These are phyloP conservation scores for Colletotrichum theobromicola DNA, from an alignment of 2,329 filamentous ascomycete genomes.

Conservation along the genomic window DNA sequence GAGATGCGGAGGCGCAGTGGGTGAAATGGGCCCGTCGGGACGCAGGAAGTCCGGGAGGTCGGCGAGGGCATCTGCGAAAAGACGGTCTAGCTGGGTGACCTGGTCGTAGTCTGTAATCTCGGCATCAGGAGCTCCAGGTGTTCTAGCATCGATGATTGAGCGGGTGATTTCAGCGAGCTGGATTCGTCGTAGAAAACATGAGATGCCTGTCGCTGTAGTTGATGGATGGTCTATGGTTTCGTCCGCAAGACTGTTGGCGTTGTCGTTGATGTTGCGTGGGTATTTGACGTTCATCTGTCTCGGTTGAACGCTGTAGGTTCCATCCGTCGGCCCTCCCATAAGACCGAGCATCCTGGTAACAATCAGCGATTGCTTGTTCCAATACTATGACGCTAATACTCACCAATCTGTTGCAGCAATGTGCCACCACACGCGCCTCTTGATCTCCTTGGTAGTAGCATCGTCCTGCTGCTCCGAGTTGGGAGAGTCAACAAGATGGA, in stretches of 20 bases:
- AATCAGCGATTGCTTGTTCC: not conserved
- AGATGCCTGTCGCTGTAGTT: conserved; percentile 37
- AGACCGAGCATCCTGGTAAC: conserved; percentile 38
- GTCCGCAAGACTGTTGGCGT: conserved; percentile 34
- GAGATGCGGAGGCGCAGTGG: conserved; percentile 14
- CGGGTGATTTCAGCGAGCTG: conserved; percentile 42
- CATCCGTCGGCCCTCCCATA: conserved; percentile 38
- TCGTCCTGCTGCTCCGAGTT: conserved; percentile 26
- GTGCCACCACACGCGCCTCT: conserved; percentile 50
- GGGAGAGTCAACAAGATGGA: conserved; percentile 45
- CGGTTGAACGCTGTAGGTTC: conserved; percentile 41
- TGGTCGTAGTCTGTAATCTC: conserved; percentile 36
- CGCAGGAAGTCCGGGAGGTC: conserved; percentile 24
- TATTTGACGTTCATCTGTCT: conserved; percentile 42
- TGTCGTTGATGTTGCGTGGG: conserved; percentile 43
- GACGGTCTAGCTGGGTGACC: conserved; percentile 36
- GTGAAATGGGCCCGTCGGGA: conserved; percentile 15
- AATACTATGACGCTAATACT: not conserved
- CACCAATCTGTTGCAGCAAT: conserved; percentile 45
- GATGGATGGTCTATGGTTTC: conserved; percentile 33
- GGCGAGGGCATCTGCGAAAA: conserved; percentile 25
- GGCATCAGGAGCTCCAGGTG: conserved; percentile 26
- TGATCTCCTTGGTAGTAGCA: conserved; percentile 36
- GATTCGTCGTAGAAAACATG: conserved; percentile 42
- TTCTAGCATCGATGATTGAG: conserved; percentile 35